Conservation (phyloP, 2,329 filamentous ascomycete genomes). For the Penicillium sp. region DNA sequence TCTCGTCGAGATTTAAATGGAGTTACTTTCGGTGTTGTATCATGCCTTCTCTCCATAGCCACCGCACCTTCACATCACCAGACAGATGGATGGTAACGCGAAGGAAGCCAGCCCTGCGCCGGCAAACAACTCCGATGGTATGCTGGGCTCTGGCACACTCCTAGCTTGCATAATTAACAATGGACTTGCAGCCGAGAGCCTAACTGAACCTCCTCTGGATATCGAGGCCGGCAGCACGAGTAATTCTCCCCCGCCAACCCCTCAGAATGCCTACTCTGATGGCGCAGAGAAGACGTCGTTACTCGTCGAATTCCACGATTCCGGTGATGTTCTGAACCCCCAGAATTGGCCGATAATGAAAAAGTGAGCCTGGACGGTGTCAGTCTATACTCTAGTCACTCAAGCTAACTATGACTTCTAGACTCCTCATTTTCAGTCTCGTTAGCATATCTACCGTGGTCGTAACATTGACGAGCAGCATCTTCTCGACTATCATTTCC, state of each 20-base stretch:
- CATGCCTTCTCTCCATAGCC: background rate
- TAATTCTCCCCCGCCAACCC: background rate
- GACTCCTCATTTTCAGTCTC: slow-evolving; percentile 18
- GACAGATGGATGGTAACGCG: background rate
- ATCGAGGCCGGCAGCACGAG: background rate
- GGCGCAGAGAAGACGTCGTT: background rate
- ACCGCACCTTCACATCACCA: background rate
- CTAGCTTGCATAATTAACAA: background rate
- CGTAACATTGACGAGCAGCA: slow-evolving; percentile 28
- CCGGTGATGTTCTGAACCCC: slow-evolving; percentile 4
- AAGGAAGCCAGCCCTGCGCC: background rate
- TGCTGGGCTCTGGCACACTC: background rate
- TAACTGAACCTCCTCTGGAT: background rate
- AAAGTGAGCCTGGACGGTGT: slow-evolving; percentile 7
- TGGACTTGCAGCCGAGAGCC: background rate
- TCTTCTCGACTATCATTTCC: slow-evolving; percentile 25
- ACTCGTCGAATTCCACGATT: slow-evolving; percentile 7
- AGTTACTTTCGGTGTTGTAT: background rate
- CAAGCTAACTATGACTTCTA: slow-evolving; percentile 5
- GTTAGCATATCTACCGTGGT: slow-evolving; percentile 28
- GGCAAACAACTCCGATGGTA: background rate
- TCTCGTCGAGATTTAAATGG: background rate
- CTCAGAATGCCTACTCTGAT: background rate
- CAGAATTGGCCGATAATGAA: slow-evolving; percentile 16
- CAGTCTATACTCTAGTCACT: background rate